Evolutionary conservation across 2,329 filamentous ascomycete species (phyloP), one percentile per base, ranked within the genome.

Genomic region (Sporothrix humicola): DNA sequence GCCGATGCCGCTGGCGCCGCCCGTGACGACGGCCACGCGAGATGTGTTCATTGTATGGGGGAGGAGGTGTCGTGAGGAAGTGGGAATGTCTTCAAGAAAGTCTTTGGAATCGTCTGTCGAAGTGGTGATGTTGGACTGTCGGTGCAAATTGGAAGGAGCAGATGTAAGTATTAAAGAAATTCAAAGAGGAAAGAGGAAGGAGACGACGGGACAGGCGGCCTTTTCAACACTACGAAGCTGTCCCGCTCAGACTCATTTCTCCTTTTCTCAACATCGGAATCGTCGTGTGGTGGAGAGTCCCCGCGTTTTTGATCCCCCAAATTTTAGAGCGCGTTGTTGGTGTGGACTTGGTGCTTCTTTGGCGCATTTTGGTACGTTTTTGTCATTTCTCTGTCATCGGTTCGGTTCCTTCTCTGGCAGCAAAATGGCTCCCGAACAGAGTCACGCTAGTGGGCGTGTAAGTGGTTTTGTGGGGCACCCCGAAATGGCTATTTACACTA

Each of bases 1-100:
- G 1, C 81, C 81, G 23, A 82, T 80, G 10, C 81, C 81, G 75
- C 80, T 82, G 12, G 80, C 81, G 56, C 81, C 81, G 15, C 81
- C 81, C 0, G 81, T 82, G 17, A 82, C 79, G 54, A 82, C 72
- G 37, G 80, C 79, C 46, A 78, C 79, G 3, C 59, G 58, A 3
- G 48, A 26, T 31, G 56, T 44, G 72, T 69, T 69, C 72, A 73
- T 73, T 56, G 1, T 44, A n/a, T 15, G 46, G 10, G 12, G 42
- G 17, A 5, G n/a, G 37, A 17, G 52, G 52, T 17, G 37, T 9
- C 9, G 59, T 44, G 26, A 6, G 12, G 37, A 2, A 31, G 7
- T 31, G 26, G 26, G 13, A 13, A 15, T 37, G 56, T 37, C 15
- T 23, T 59, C 3, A 3, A 37, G 4, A 37, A 37, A 7, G 15